A percentile compares a stretch with the other conserved stretches of the same genome.
Evolutionary conservation across 108 stramenopile genomes (phyloP).

Genomic region (Cyclotella choctawhatcheeana): DNA sequence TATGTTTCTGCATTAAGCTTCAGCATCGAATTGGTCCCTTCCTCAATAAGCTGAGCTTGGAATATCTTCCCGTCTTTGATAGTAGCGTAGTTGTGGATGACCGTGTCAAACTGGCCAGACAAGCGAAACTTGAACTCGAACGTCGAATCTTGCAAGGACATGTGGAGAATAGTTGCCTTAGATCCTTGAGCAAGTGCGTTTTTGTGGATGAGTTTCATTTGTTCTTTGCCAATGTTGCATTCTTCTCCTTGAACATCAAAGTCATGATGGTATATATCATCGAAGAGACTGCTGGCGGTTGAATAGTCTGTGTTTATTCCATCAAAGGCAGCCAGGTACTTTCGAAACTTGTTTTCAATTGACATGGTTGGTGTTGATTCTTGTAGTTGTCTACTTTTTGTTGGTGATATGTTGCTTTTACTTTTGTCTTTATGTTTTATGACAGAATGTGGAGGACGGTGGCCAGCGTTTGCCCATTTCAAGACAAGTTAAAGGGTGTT

Average conservation of each 20-base stretch:
- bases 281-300: not conserved
- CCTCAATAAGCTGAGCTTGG: too few relatives aligned
- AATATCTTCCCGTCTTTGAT: not conserved
- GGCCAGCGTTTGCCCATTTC: too few relatives aligned
- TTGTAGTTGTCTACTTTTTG: too few relatives aligned
- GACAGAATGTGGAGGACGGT: too few relatives aligned
- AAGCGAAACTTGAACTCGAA: constrained; percentile 7
- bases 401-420: too few relatives aligned
- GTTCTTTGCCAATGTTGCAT: not conserved
- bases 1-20: not conserved
- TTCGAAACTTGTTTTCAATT: not conserved
- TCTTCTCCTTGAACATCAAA: not conserved
- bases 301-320: not conserved
- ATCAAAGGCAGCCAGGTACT: not conserved
- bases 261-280: not conserved
- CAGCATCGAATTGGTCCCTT: not conserved
- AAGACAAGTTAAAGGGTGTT: too few relatives aligned
- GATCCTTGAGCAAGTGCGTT: not conserved
- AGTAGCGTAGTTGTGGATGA: not conserved
- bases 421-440: too few relatives aligned
- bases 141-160: not conserved
- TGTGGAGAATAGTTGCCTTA: not conserved
- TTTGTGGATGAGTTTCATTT: constrained; percentile 1
- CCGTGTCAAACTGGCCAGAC: not conserved
- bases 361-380: too few relatives aligned